phyloP scores from a whole-genome alignment of 352 stramenopile species.

The Blastocystis sp. region DNA sequence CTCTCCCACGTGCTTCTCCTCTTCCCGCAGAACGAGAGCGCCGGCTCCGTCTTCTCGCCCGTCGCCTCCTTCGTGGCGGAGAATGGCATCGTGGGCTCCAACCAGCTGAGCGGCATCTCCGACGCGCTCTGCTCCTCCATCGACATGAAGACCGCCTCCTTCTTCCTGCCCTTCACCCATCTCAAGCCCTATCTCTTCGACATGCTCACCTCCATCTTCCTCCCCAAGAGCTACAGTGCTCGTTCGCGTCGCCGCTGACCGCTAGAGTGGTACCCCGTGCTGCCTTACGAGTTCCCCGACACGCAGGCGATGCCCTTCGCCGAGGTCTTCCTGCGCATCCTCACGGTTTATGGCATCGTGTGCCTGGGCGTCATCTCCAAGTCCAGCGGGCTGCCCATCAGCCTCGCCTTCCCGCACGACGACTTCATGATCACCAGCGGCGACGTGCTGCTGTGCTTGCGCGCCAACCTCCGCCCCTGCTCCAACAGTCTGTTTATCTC shows the following conservation, averaged over 20 bases:
- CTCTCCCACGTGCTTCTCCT: conserved; percentile 53
- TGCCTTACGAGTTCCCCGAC: conserved; percentile 27
- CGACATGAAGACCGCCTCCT: neutral
- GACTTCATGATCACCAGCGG: conserved; percentile 30
- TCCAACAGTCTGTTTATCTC: conserved; percentile 24
- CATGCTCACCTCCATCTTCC: conserved; percentile 54
- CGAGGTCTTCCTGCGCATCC: conserved; percentile 54
- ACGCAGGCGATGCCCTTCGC: conserved; percentile 16
- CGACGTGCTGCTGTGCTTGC: conserved; percentile 38
- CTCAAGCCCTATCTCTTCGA: conserved; percentile 47
- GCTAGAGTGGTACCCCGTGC: conserved; percentile 42
- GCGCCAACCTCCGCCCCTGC: conserved; percentile 21
- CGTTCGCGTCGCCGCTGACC: neutral
- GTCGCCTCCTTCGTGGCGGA: conserved; percentile 45
- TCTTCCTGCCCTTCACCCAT: conserved; percentile 59
- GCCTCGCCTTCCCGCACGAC: conserved; percentile 37
- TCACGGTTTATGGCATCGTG: conserved; percentile 32
- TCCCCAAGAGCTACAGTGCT: conserved; percentile 48
- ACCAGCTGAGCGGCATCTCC: conserved; percentile 43
- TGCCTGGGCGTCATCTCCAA: conserved; percentile 64
- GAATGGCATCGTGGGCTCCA: conserved; percentile 31
- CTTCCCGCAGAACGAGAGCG: conserved; percentile 9
- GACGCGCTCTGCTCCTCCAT: conserved; percentile 57
- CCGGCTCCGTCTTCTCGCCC: conserved; percentile 38
- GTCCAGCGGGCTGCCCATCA: conserved; percentile 46